phyloP scores from a whole-genome alignment of 2,329 filamentous ascomycete species.

The Sporothrix luriei region DNA sequence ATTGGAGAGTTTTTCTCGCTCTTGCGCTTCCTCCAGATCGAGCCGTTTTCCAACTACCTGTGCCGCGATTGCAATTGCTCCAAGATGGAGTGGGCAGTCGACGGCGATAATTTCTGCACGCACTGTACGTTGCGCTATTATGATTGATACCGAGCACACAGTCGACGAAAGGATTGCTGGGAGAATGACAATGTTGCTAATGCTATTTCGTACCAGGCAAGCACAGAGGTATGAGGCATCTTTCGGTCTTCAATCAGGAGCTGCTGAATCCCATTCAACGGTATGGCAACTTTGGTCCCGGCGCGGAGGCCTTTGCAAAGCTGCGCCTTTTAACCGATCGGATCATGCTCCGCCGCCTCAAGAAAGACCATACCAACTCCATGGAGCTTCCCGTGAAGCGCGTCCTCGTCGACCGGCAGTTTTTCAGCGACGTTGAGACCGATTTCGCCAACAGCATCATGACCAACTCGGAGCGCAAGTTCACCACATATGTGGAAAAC shows the following conservation, averaged over 20 bases:
- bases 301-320: conserved; percentile 74
- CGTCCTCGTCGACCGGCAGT: conserved; percentile 87
- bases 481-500: conserved; percentile 92
- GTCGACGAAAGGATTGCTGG: background rate
- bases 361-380: conserved; percentile 87
- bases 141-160: background rate
- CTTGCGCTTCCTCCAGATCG: conserved; percentile 84
- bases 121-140: conserved; percentile 19
- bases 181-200: background rate
- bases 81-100: conserved; percentile 79
- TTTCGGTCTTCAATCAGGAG: conserved; percentile 72
- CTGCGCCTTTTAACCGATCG: conserved; percentile 85
- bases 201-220: conserved; percentile 41
- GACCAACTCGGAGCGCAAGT: conserved; percentile 83
- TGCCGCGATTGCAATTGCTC: conserved; percentile 86
- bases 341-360: conserved; percentile 94
- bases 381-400: conserved; percentile 98
- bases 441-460: conserved; percentile 97
- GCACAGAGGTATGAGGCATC: conserved; percentile 55
- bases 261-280: conserved; percentile 79
- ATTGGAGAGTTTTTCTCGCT: conserved; percentile 97
- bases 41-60: conserved; percentile 89
- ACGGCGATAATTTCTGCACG: conserved; percentile 60
- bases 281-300: conserved; percentile 62
- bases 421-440: conserved; percentile 94